phyloP scores from a whole-genome alignment of 1,284 basidiomycete genomes.

The Trichosporon sp. region DNA sequence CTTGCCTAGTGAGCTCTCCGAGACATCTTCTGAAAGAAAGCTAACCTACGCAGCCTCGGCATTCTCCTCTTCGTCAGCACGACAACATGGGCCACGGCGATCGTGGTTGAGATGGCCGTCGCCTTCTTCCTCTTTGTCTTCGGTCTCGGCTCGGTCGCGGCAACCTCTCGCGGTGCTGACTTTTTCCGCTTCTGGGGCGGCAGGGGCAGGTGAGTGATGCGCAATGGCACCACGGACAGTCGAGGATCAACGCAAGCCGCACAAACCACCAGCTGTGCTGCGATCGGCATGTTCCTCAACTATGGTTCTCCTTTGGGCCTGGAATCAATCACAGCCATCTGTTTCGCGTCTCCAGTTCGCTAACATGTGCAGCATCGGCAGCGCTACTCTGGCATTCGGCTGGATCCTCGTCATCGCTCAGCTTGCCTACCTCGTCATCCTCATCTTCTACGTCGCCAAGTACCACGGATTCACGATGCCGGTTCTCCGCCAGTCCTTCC shows the following conservation, averaged over 20 bases:
- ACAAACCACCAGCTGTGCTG: too few species aligned
- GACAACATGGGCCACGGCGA: not conserved
- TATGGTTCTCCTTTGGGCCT: not conserved
- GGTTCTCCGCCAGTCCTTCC: not conserved
- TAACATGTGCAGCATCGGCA: not conserved
- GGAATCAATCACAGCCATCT: not conserved
- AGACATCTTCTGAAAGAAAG: not conserved
- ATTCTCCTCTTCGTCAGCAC: not conserved
- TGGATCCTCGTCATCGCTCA: constrained; percentile 1
- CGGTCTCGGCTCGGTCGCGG: not conserved
- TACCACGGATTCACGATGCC: not conserved
- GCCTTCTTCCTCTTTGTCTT: constrained; percentile 2
- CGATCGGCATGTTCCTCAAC: too few species aligned
- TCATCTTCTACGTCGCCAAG: not conserved
- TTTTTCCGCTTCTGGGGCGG: not conserved
- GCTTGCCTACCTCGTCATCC: not conserved
- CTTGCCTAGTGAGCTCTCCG: not conserved
- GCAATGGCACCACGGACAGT: too few species aligned
- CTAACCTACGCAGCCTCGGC: not conserved
- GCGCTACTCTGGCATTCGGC: not conserved
- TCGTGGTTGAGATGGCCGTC: not conserved
- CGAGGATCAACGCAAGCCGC: too few species aligned
- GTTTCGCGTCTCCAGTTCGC: too few species aligned
- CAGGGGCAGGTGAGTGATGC: not conserved
- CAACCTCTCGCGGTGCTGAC: not conserved